Evolutionary conservation across 495 filamentous ascomycete species (phyloP).

Genomic region (Neurospora discreta): DNA sequence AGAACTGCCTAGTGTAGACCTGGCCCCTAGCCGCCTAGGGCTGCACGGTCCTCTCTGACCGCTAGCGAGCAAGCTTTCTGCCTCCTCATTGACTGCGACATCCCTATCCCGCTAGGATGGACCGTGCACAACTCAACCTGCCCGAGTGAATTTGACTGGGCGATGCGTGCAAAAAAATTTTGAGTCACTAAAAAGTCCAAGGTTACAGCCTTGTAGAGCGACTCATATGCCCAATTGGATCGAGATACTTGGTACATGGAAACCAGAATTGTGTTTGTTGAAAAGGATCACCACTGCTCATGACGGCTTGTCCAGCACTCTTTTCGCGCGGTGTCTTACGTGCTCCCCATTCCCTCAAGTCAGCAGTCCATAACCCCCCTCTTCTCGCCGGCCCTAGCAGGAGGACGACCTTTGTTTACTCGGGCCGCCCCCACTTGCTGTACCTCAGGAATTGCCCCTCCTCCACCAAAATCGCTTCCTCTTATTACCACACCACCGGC

Average conservation of each 20-base stretch:
- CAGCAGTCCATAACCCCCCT: not conserved
- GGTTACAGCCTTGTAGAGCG: not conserved
- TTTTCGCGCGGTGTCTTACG: not conserved
- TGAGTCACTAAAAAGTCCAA: not conserved
- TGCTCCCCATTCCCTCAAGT: not conserved
- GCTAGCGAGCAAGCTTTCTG: not conserved
- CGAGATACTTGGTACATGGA: not conserved
- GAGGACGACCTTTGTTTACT: not conserved
- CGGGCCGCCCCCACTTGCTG: not conserved
- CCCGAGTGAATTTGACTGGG: not conserved
- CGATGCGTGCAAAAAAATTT: not conserved
- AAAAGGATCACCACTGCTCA: not conserved
- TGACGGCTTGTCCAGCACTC: not conserved
- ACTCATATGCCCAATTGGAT: not conserved
- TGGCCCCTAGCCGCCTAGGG: not conserved
- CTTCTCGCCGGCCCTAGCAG: too few relatives aligned
- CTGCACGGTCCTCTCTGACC: not conserved
- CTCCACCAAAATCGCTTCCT: not conserved
- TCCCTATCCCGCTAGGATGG: fast-evolving
- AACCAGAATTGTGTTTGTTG: not conserved
- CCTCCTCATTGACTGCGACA: not conserved
- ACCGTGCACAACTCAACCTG: not conserved
- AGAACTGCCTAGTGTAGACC: not conserved
- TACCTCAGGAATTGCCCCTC: not conserved
- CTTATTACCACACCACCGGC: not conserved